Evolutionary conservation across 2,329 filamentous ascomycete species (phyloP).

Genomic region (Aquanectria penicillioides): DNA sequence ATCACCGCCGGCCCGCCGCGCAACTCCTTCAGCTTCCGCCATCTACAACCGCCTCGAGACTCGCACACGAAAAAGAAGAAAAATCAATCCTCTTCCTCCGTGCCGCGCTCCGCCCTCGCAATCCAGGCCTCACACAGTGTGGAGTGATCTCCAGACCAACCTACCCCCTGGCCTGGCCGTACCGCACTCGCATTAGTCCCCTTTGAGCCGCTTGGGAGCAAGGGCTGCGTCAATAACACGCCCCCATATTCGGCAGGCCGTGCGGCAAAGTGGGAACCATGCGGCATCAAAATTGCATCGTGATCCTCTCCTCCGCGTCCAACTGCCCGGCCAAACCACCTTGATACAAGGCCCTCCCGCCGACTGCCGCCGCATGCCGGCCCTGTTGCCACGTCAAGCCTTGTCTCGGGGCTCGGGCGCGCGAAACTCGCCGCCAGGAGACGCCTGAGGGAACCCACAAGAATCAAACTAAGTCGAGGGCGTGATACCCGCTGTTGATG

Average conservation of each 20-base stretch:
- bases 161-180: conserved; percentile 16
- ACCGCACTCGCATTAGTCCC: conserved; percentile 19
- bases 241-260: no score
- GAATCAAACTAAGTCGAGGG: conserved; percentile 15
- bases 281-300: no score
- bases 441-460: background rate
- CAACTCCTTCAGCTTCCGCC: conserved; percentile 12
- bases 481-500: no score
- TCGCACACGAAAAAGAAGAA: background rate
- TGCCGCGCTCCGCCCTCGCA: background rate
- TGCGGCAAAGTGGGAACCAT: conserved; percentile 13
- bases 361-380: no score
- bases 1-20: conserved; percentile 18
- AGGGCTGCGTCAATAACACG: background rate
- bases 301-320: no score
- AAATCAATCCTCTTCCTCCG: background rate
- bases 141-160: conserved; percentile 22
- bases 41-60: conserved; percentile 9
- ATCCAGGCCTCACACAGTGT: conserved; percentile 7
- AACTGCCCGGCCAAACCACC: no score
- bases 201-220: conserved; percentile 9
- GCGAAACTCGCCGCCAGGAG: background rate
- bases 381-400: background rate
- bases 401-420: background rate
- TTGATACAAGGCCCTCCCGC: no score